phyloP scores from a whole-genome alignment of 2,329 filamentous ascomycete species.

The Trichoderma sp. region DNA sequence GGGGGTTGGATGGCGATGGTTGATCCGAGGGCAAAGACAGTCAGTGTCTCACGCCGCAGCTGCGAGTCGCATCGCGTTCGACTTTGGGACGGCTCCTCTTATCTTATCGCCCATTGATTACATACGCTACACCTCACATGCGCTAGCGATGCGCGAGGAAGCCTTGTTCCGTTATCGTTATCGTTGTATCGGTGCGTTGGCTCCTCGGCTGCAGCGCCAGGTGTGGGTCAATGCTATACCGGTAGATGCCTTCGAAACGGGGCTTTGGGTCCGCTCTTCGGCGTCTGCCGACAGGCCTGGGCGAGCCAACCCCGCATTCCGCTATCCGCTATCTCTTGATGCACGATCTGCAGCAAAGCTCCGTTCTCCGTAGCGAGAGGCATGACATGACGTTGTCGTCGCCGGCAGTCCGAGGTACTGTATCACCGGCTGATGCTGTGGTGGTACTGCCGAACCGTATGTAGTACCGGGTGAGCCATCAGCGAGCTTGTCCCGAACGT shows the following conservation, averaged over 20 bases:
- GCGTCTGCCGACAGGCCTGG: slow-evolving; percentile 24
- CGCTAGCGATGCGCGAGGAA: not conserved
- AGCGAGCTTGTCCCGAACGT: too few relatives aligned
- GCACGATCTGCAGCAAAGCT: slow-evolving; percentile 19
- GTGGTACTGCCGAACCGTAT: too few relatives aligned
- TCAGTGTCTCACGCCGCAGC: slow-evolving; percentile 7
- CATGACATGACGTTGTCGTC: not conserved
- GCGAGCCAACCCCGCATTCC: slow-evolving; percentile 21
- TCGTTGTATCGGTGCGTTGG: slow-evolving; percentile 1
- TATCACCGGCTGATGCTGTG: too few relatives aligned
- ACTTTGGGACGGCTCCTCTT: slow-evolving; percentile 17
- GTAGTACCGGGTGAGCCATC: too few relatives aligned
- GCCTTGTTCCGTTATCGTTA: not conserved
- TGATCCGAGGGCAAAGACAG: not conserved
- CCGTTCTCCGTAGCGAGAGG: not conserved
- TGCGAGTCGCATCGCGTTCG: slow-evolving; percentile 26
- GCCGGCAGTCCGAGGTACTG: too few relatives aligned
- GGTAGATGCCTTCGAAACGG: not conserved
- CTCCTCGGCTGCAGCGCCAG: not conserved
- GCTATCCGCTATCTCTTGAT: slow-evolving; percentile 8
- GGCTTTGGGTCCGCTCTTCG: slow-evolving; percentile 27
- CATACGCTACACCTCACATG: not conserved
- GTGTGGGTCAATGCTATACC: slow-evolving; percentile 2
- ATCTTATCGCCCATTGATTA: slow-evolving; percentile 25
- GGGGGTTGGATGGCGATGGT: slow-evolving; percentile 3